A percentile compares a stretch with the other conserved stretches of the same genome.
Conservation (phyloP, 164 flowering plant genomes). For the grape (Vitis vinifera) region DNA sequence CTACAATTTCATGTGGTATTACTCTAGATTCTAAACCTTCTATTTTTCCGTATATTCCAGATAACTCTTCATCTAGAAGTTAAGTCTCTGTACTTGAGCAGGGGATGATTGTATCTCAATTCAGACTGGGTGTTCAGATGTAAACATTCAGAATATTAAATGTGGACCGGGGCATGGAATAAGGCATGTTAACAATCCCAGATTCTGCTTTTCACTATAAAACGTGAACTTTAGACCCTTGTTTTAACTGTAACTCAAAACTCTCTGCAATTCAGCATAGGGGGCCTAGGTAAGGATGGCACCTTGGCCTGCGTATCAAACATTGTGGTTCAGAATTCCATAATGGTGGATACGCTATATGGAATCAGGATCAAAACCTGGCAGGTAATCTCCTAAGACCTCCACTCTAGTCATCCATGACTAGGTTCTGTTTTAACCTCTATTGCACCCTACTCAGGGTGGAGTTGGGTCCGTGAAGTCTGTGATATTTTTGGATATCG, state of each 20-base stretch:
- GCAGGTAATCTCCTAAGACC: conserved; percentile 30
- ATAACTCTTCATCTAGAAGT: no score
- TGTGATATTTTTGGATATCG: neutral
- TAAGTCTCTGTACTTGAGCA: no score
- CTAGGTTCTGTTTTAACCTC: no score
- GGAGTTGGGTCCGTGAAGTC: neutral
- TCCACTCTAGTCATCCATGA: no score
- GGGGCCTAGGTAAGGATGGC: conserved; percentile 37
- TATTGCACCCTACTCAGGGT: neutral
- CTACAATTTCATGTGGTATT: no score
- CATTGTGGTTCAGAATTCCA: conserved; percentile 27
- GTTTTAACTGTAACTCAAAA: no score
- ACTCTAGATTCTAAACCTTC: no score
- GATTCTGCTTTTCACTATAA: no score
- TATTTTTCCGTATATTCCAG: no score
- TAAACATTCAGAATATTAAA: conserved; percentile 28
- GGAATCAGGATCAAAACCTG: conserved; percentile 52
- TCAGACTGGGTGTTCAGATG: conserved; percentile 38
- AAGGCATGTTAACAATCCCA: no score
- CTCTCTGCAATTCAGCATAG: conserved; percentile 25
- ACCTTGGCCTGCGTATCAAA: conserved; percentile 40
- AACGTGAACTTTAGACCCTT: no score
- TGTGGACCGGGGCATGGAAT: conserved; percentile 52
- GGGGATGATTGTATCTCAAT: conserved; percentile 31
- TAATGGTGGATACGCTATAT: conserved; percentile 27